phyloP scores from a whole-genome alignment of 257 asterid genomes.

The Solanum etuberosum region DNA sequence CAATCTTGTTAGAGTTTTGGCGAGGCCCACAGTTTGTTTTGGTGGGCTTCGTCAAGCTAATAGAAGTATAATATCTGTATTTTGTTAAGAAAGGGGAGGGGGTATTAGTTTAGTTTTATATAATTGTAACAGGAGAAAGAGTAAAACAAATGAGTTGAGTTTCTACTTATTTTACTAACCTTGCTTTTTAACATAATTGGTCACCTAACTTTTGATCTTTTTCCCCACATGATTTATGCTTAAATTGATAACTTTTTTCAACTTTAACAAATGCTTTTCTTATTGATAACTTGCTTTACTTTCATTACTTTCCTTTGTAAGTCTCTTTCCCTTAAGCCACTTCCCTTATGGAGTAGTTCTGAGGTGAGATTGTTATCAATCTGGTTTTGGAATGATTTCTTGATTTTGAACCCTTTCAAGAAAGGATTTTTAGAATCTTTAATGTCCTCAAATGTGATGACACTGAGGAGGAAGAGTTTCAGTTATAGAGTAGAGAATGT shows the following conservation, averaged over 20 bases:
- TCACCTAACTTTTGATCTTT: constrained; percentile 38
- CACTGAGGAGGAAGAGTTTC: constrained; percentile 16
- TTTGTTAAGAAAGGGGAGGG: constrained; percentile 7
- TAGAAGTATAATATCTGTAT: constrained; percentile 8
- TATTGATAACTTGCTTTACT: constrained; percentile 52
- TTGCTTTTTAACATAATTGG: constrained; percentile 33
- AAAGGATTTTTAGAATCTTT: constrained; percentile 9
- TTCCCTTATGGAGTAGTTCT: constrained; percentile 53
- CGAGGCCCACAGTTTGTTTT: constrained; percentile 35
- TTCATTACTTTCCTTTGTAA: constrained; percentile 48
- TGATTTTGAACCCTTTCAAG: constrained; percentile 17
- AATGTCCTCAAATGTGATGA: constrained; percentile 23
- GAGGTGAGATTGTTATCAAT: constrained; percentile 54
- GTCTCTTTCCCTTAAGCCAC: constrained; percentile 49
- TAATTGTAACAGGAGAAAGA: constrained; percentile 1
- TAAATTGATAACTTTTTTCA: constrained; percentile 14
- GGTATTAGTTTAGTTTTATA: background rate
- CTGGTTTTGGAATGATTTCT: constrained; percentile 42
- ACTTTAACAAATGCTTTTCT: constrained; percentile 37
- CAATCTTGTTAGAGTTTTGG: constrained; percentile 1
- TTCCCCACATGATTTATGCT: constrained; percentile 15
- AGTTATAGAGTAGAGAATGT: constrained; percentile 13
- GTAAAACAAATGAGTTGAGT: background rate
- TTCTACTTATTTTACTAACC: constrained; percentile 1
- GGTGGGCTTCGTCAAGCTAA: constrained; percentile 44